A percentile compares a stretch with the other conserved stretches of the same genome.
Evolutionary conservation across 78 protist genomes (phyloP).

Genomic region (Dictyostelium firmibasis): DNA sequence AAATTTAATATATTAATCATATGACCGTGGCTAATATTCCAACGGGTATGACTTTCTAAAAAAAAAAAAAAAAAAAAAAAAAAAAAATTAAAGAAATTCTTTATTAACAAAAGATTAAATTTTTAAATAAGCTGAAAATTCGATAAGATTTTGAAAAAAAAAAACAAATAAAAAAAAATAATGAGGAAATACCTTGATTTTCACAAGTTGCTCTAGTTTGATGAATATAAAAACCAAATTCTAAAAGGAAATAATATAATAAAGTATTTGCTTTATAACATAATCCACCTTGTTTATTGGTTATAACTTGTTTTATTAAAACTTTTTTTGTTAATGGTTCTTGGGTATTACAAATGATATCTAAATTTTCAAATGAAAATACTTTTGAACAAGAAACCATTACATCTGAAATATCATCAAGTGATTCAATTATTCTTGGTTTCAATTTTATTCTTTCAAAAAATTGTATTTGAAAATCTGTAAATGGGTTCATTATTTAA

Average conservation of each 20-base stretch:
- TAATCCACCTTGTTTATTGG: background rate
- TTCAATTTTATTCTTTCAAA: background rate
- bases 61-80: background rate
- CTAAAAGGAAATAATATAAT: conserved; percentile 4
- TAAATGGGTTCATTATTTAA: too few relatives aligned
- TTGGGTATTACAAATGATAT: background rate
- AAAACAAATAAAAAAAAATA: too few relatives aligned
- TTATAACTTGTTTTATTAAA: background rate
- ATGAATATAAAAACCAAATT: conserved; percentile 13
- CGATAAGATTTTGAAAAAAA: too few relatives aligned
- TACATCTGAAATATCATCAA: conserved; percentile 22
- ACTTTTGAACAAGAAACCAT: background rate
- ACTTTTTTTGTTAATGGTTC: background rate
- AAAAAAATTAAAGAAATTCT: too few relatives aligned
- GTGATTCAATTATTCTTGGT: background rate
- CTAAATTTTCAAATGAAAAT: conserved; percentile 35
- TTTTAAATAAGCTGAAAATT: too few relatives aligned
- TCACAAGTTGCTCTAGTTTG: background rate
- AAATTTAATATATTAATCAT: background rate
- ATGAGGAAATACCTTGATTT: background rate
- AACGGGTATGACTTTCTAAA: background rate
- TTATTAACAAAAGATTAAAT: too few relatives aligned
- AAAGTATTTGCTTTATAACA: conserved; percentile 30
- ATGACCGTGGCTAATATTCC: conserved; percentile 21
- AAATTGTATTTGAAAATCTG: background rate